A percentile compares a stretch with the other conserved stretches of the same genome.
These are phyloP conservation scores for Pontederia crassipes DNA, from an alignment of 176 grass and related monocot genomes.

Conservation along the genomic window DNA sequence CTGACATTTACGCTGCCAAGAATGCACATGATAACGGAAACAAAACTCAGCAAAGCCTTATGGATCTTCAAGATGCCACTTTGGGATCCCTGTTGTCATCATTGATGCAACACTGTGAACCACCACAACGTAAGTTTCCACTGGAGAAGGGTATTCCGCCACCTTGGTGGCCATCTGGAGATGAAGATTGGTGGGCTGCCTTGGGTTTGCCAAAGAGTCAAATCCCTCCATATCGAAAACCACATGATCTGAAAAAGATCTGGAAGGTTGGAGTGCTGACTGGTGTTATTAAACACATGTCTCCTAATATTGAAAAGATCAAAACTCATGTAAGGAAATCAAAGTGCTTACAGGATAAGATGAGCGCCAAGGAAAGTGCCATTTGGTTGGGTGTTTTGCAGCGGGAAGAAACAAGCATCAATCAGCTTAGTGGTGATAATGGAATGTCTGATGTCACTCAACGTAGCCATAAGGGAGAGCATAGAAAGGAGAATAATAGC, in stretches of 20 bases:
- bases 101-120: slow-evolving; percentile 79
- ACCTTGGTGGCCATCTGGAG: slow-evolving; percentile 78
- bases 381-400: slow-evolving; percentile 79
- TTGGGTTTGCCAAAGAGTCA: slow-evolving; percentile 52
- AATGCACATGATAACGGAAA: slow-evolving; percentile 27
- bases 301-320: slow-evolving; percentile 86
- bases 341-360: slow-evolving; percentile 94
- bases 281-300: slow-evolving; percentile 83
- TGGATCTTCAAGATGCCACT: slow-evolving; percentile 89
- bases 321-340: slow-evolving; percentile 79
- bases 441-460: slow-evolving; percentile 46
- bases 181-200: slow-evolving; percentile 63
- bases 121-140: slow-evolving; percentile 77
- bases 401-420: slow-evolving; percentile 57
- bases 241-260: slow-evolving; percentile 91
- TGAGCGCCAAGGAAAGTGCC: slow-evolving; percentile 86
- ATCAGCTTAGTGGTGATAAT: slow-evolving; percentile 32
- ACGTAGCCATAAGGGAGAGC: slow-evolving; percentile 29
- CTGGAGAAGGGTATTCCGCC: slow-evolving; percentile 61
- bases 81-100: slow-evolving; percentile 74
- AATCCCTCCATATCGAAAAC: slow-evolving; percentile 68
- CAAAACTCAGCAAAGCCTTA: slow-evolving; percentile 45
- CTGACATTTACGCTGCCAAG: slow-evolving; percentile 31
- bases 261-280: slow-evolving; percentile 96
- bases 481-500: slow-evolving; percentile 41